Evolutionary conservation across 2,329 filamentous ascomycete species (phyloP), one percentile per base, ranked within the genome.

Genomic region (Cylindrodendrum hubeiense): DNA sequence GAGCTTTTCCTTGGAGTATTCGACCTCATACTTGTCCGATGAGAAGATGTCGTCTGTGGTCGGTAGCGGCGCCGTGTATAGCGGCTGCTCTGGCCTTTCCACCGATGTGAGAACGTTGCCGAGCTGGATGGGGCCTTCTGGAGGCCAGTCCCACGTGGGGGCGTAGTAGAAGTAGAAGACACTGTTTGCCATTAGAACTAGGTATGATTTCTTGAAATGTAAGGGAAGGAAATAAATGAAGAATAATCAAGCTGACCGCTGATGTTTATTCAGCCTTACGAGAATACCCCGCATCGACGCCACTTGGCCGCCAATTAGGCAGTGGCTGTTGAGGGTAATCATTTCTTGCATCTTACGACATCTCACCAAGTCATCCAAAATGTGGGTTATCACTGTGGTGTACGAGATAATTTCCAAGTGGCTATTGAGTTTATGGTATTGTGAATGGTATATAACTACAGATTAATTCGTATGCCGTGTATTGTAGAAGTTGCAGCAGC

Each of bases 101-200:
- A 66, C 28, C 2, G 67, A 69, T 1, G 49, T 66, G 15, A 69
- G 46, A 4, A 68, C 56, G 58, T 69, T 69, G 6, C 65, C 65
- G 3, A 69, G 28, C 4, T 58, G 54, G 19, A 69, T 69, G 1
- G 39, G 55, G 1, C 63, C 59, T 3, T 39, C 62, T 0, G 63
- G 65, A 1, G 65, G 55, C n/a, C 41, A 39, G 21, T 62, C 52
- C 52, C 52, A 62, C 5, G 59, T 62, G 4, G 66, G 66, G 0
- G 65, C 55, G 21, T 56, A 62, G 26, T 66, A 69, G 34, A 52
- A 68, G 24, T 43, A 66, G 3, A 37, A 28, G 6, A 51, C 43
- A 9, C 47, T 47, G 22, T 67, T 67, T 0, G 61, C 61, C 62
- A 63, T 69, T 10, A 8, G 6, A 19, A 28, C 44, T n/a, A 13